Conservation (phyloP, 2,329 filamentous ascomycete species). For the Graphiopsis chlorocephala region DNA sequence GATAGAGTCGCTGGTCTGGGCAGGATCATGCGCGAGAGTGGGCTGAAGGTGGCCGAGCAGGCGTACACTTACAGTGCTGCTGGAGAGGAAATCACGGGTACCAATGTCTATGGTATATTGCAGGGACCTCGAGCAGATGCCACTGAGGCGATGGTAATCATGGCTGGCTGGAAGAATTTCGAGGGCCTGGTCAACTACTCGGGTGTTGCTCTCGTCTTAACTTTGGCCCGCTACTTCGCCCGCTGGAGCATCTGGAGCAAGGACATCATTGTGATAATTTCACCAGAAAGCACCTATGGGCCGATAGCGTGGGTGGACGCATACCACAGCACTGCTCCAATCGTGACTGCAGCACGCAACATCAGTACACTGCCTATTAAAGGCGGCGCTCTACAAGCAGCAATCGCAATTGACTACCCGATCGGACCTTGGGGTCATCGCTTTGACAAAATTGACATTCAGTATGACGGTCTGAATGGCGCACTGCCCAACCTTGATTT, state of each 20-base stretch:
- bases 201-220: slow-evolving; percentile 80
- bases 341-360: slow-evolving; percentile 44
- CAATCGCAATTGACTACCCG: slow-evolving; percentile 89
- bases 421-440: slow-evolving; percentile 64
- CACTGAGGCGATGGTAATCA: slow-evolving; percentile 91
- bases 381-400: slow-evolving; percentile 88
- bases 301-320: slow-evolving; percentile 97
- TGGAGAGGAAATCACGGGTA: slow-evolving; percentile 69
- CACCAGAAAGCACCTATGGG: slow-evolving; percentile 83
- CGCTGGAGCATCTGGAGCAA: slow-evolving; percentile 98
- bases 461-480: slow-evolving; percentile 94
- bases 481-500: slow-evolving; percentile 94
- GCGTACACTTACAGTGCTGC: slow-evolving; percentile 81
- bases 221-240: slow-evolving; percentile 91
- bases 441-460: slow-evolving; percentile 84
- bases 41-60: slow-evolving; percentile 84
- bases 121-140: slow-evolving; percentile 93
- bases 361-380: slow-evolving; percentile 81
- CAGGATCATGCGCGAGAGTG: slow-evolving; percentile 71
- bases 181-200: slow-evolving; percentile 77
- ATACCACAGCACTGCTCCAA: slow-evolving; percentile 85
- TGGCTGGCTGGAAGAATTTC: slow-evolving; percentile 84
- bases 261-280: slow-evolving; percentile 89
- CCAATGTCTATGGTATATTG: slow-evolving; percentile 91
- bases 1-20: slow-evolving; percentile 56